Percentiles rank a stretch among this genome's conserved stretches.
These are phyloP conservation scores for Phaeolepiota aurea DNA, from an alignment of 768 basidiomycete species.

Conservation along the genomic window DNA sequence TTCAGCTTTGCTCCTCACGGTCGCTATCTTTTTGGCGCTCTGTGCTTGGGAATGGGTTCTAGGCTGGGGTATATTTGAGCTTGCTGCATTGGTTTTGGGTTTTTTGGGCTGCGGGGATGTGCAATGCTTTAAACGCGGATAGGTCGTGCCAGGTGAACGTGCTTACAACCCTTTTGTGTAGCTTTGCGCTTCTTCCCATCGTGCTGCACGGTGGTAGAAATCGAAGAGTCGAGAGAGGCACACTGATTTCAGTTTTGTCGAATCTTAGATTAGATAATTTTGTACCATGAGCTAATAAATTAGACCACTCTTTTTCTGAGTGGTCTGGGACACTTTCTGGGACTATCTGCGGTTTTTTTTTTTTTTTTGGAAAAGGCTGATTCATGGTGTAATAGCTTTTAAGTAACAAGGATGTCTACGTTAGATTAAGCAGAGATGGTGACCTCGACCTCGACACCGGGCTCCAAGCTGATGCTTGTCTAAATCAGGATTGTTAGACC, in stretches of 20 bases:
- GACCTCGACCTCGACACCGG: conserved; percentile 98
- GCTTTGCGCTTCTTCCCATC: conserved; percentile 66
- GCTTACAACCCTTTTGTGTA: conserved; percentile 53
- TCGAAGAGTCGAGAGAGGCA: neutral
- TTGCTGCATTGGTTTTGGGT: conserved; percentile 19
- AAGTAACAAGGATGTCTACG: no score
- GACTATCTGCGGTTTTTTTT: no score
- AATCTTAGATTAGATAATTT: no score
- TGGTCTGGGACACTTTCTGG: no score
- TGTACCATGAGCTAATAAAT: no score
- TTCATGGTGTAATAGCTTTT: neutral
- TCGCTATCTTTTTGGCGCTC: conserved; percentile 40
- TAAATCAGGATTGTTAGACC: conserved; percentile 20
- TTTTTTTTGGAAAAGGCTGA: neutral
- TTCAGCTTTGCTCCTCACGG: conserved; percentile 33
- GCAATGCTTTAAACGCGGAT: no score
- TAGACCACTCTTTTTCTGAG: no score
- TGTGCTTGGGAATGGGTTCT: conserved; percentile 27
- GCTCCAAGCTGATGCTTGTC: conserved; percentile 98
- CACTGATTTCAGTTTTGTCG: no score
- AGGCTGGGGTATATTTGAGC: conserved; percentile 8
- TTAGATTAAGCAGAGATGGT: conserved; percentile 77
- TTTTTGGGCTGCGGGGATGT: conserved; percentile 24
- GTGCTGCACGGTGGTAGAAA: no score
- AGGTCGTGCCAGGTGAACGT: no score